Base-by-base conservation (phyloP, 164 flowering plant genomes). In the Umbellularia californica region DNA sequence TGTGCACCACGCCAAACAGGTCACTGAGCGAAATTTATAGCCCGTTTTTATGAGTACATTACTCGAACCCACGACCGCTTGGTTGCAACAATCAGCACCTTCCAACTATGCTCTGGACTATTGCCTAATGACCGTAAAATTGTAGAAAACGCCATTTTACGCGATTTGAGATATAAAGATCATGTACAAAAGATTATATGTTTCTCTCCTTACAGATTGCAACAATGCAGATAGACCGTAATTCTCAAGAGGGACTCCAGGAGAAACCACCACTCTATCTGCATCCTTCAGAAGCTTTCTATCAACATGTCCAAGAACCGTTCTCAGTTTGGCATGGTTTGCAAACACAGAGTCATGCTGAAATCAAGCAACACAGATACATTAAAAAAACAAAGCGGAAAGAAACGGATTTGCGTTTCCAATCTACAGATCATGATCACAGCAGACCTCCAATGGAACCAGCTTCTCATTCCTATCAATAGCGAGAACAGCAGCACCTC, bases 401-500 rank as follows among this genome's bases (percentile, higher is more conserved):
- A 14, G 47, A 12, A 77, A 10, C 25, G 5, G 10, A 10, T 19
- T 22, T 23, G 20, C 41, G 25, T 15, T 35, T 60, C 55, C 22
- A 30, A n/a, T 50, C 24, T 13, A n/a, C 58, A n/a, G 25, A 51
- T 19, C 9, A 20, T 30, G 4, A 33, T 35, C 33, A 60, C 41
- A 51, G 9, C 33, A 58, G 69, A 83, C 85, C 81, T 85, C 84
- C 63, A 80, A 71, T 13, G 78, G 75, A 50, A 75, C 60, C 81
- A 83, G 65, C 58, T 79, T 78, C 75, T 79, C 74, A 74, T 85
- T 85, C 77, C 74, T 77, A 69, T 85, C 88, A 79, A 85, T 71
- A 20, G 84, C 86, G 41, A 85, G 19, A 67, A 85, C 88, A 50
- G 83, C 73, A 62, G 88, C 88, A 65, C 88, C 88, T 76, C 88